These are phyloP conservation scores for Gilbertella persicaria DNA, from an alignment of 371 early-diverging fungal species.

Conservation along the genomic window DNA sequence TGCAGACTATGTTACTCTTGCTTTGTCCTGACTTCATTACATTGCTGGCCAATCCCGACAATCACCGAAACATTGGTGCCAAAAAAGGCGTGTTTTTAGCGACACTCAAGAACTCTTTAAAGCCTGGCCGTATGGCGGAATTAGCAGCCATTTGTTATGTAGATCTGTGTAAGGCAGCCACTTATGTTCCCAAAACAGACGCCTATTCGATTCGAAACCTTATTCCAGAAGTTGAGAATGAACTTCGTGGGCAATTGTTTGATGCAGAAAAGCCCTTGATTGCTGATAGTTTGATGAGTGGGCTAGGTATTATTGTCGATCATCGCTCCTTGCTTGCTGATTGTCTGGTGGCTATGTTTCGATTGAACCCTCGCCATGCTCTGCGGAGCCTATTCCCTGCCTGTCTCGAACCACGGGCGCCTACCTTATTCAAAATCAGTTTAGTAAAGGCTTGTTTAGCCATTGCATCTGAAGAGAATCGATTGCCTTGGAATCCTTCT, in stretches of 20 bases:
- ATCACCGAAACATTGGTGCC: constrained; percentile 29
- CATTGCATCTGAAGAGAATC: constrained; percentile 70
- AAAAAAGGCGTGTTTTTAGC: constrained; percentile 71
- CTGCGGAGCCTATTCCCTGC: constrained; percentile 68
- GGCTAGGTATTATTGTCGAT: constrained; percentile 57
- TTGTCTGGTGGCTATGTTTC: constrained; percentile 75
- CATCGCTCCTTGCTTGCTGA: constrained; percentile 68
- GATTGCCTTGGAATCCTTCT: constrained; percentile 77
- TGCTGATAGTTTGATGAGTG: constrained; percentile 60
- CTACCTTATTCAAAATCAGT: constrained; percentile 72
- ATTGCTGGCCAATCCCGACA: constrained; percentile 49
- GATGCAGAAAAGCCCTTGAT: constrained; percentile 60
- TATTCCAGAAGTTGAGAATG: constrained; percentile 75
- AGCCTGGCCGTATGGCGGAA: constrained; percentile 66
- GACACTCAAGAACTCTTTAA: constrained; percentile 63
- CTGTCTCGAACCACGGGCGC: constrained; percentile 69
- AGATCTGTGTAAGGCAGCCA: constrained; percentile 79
- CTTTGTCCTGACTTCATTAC: constrained; percentile 80
- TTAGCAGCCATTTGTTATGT: constrained; percentile 78
- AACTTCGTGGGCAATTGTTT: constrained; percentile 72
- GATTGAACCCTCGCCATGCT: constrained; percentile 70
- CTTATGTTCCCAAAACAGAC: constrained; percentile 68
- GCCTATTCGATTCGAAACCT: constrained; percentile 66
- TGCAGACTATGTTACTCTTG: constrained; percentile 78
- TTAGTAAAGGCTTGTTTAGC: constrained; percentile 75